Percentiles rank a stretch among this genome's conserved stretches.
Conservation (phyloP, 805 yeast species). For the Schizosaccharomyces octosporus region DNA sequence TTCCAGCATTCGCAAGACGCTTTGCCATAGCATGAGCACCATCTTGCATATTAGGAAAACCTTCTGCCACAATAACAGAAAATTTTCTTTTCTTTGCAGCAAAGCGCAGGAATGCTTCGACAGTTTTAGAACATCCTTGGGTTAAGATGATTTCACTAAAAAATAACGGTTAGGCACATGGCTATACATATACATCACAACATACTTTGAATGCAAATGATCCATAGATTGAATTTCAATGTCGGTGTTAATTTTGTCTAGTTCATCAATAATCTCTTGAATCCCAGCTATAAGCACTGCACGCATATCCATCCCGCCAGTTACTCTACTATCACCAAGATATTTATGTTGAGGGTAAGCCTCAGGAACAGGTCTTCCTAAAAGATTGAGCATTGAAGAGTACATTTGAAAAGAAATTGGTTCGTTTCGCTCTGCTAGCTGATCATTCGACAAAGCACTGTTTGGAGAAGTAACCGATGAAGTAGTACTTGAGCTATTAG, state of each 20-base stretch:
- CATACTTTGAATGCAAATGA: conserved; percentile 65
- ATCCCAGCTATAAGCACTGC: conserved; percentile 79
- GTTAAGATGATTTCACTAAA: conserved; percentile 17
- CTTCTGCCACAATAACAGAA: conserved; percentile 70
- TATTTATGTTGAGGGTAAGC: neutral
- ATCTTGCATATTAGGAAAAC: conserved; percentile 67
- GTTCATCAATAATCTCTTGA: conserved; percentile 76
- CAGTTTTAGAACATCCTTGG: conserved; percentile 89
- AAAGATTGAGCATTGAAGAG: neutral
- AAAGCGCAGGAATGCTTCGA: conserved; percentile 57
- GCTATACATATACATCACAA: conserved; percentile 16
- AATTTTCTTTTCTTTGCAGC: conserved; percentile 78
- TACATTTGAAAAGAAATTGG: neutral
- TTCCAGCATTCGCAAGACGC: conserved; percentile 56
- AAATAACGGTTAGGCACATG: neutral
- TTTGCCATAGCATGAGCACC: conserved; percentile 60
- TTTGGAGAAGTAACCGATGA: neutral
- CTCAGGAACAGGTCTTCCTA: neutral
- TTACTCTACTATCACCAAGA: neutral
- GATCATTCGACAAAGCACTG: neutral
- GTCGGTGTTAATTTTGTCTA: conserved; percentile 68
- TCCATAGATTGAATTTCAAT: conserved; percentile 79
- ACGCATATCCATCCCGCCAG: conserved; percentile 31
- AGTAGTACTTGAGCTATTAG: neutral
- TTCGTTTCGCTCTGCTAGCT: conserved; percentile 10